phyloP scores from a whole-genome alignment of 495 filamentous ascomycete genomes.

The Hypoxylon lenormandii region DNA sequence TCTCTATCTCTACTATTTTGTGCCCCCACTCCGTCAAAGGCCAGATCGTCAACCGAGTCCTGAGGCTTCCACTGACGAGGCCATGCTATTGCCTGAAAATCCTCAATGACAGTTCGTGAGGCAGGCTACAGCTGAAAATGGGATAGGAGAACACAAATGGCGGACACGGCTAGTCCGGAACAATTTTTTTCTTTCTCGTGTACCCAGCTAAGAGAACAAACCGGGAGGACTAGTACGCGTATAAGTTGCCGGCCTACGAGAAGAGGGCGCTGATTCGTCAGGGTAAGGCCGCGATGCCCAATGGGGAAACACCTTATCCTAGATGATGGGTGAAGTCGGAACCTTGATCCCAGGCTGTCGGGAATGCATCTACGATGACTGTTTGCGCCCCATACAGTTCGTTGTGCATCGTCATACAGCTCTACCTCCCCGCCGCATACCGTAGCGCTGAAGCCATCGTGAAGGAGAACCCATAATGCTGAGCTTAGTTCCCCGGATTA shows the following conservation, averaged over 20 bases:
- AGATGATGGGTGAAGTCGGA: conserved; percentile 42
- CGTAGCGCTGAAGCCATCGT: conserved; percentile 30
- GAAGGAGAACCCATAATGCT: conserved; percentile 28
- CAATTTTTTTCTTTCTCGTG: conserved; percentile 24
- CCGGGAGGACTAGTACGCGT: conserved; percentile 40
- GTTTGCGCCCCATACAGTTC: background rate
- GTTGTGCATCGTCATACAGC: conserved; percentile 27
- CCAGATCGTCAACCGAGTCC: conserved; percentile 26
- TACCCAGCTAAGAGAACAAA: conserved; percentile 29
- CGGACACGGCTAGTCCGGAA: conserved; percentile 33
- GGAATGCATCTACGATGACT: conserved; percentile 17
- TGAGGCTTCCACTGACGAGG: conserved; percentile 32
- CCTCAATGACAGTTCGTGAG: conserved; percentile 10
- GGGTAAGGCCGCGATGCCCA: conserved; percentile 27
- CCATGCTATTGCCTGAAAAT: conserved; percentile 33
- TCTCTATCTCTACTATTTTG: too few species aligned
- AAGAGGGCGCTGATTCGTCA: conserved; percentile 25
- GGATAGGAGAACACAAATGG: background rate
- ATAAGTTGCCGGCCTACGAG: conserved; percentile 13
- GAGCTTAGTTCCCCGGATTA: conserved; percentile 37
- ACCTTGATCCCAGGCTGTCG: conserved; percentile 45
- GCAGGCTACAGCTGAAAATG: conserved; percentile 34
- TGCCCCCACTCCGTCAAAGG: conserved; percentile 15
- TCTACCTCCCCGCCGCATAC: conserved; percentile 5
- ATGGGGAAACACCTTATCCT: conserved; percentile 26